Evolutionary conservation across 306 rosid species (phyloP).

Genomic region (Quercus mongolica): DNA sequence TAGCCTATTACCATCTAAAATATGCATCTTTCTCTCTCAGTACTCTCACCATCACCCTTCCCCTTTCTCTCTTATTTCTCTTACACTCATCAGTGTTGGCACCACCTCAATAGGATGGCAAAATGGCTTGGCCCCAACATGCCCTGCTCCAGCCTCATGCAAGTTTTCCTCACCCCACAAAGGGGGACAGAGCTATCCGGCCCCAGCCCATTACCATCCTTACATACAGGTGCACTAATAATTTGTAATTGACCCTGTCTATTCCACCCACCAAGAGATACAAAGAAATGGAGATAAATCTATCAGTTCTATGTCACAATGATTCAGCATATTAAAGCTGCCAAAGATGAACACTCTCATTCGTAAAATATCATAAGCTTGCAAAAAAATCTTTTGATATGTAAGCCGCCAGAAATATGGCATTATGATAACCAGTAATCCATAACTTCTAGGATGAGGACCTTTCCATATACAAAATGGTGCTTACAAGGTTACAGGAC

Average conservation of each 20-base stretch:
- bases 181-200: too few relatives aligned
- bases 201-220: too few relatives aligned
- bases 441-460: not conserved
- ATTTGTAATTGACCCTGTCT: not conserved
- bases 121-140: too few relatives aligned
- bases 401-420: not conserved
- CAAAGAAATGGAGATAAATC: not conserved
- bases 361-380: not conserved
- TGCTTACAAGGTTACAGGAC: not conserved
- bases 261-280: not conserved
- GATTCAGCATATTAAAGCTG: not conserved
- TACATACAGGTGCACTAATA: not conserved
- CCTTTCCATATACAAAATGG: not conserved
- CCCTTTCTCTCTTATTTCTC: too few relatives aligned
- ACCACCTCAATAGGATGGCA: too few relatives aligned
- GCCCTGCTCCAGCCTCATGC: too few relatives aligned
- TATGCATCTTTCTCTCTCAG: too few relatives aligned
- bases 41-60: too few relatives aligned
- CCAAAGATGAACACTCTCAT: not conserved
- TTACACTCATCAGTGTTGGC: too few relatives aligned
- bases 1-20: too few relatives aligned
- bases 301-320: not conserved
- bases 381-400: not conserved
- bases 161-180: too few relatives aligned
- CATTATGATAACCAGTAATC: not conserved